Evolutionary conservation across 352 stramenopile genomes (phyloP).

Genomic region (Globisporangium alternatum): DNA sequence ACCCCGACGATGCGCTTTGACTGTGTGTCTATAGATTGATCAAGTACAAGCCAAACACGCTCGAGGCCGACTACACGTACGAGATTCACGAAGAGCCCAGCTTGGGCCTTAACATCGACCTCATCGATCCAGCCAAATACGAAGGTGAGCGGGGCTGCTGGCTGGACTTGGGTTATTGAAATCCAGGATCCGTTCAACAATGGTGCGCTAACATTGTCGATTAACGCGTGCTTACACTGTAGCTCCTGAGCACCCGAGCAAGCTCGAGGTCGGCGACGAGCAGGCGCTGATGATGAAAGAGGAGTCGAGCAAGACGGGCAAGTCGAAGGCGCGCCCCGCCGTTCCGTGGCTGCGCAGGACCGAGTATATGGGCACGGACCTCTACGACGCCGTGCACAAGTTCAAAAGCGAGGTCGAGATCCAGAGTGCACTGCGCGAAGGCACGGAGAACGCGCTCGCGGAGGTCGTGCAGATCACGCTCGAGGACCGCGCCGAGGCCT

Average conservation of each 20-base stretch:
- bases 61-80: slow-evolving; percentile 86
- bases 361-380: slow-evolving; percentile 85
- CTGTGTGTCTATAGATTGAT: slow-evolving; percentile 40
- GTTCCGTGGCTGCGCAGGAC: slow-evolving; percentile 82
- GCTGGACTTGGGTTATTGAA: not conserved
- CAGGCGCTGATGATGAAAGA: slow-evolving; percentile 83
- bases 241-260: slow-evolving; percentile 47
- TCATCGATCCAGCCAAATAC: slow-evolving; percentile 85
- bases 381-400: slow-evolving; percentile 84
- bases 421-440: slow-evolving; percentile 75
- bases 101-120: slow-evolving; percentile 72
- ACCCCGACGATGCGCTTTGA: not conserved
- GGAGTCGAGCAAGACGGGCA: slow-evolving; percentile 38
- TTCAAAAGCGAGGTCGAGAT: slow-evolving; percentile 88
- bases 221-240: not conserved
- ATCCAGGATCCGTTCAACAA: not conserved
- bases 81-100: slow-evolving; percentile 84
- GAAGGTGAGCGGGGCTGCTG: slow-evolving; percentile 42
- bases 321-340: slow-evolving; percentile 61
- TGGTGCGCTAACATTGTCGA: not conserved
- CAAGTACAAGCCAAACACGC: slow-evolving; percentile 86
- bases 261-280: slow-evolving; percentile 71
- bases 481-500: slow-evolving; percentile 77
- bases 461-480: slow-evolving; percentile 69
- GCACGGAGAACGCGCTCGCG: slow-evolving; percentile 74